Evolutionary conservation across 352 stramenopile genomes (phyloP).

Genomic region (Peronospora destructor): DNA sequence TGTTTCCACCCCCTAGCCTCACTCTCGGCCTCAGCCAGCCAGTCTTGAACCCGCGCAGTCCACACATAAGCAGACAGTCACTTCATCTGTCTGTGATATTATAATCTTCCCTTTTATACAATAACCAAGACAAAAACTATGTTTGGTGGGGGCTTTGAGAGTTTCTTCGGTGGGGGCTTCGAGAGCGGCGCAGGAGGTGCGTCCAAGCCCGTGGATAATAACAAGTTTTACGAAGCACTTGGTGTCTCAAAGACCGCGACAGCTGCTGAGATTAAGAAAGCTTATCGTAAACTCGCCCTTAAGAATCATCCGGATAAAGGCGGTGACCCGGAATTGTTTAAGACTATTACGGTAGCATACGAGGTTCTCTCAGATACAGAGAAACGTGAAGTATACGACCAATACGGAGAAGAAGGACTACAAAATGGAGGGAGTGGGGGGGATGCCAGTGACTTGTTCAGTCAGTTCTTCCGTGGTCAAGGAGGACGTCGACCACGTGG

Average conservation of each 20-base stretch:
- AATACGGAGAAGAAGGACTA: constrained; percentile 98
- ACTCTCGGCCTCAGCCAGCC: constrained; percentile 10
- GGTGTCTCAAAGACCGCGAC: constrained; percentile 81
- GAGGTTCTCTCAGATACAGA: constrained; percentile 94
- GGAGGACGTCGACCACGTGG: constrained; percentile 59
- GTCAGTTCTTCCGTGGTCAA: constrained; percentile 93
- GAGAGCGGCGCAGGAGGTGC: constrained; percentile 35
- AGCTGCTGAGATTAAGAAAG: constrained; percentile 85
- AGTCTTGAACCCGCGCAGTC: constrained; percentile 30
- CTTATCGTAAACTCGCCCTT: constrained; percentile 84
- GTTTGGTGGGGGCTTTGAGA: constrained; percentile 83
- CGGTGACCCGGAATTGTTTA: constrained; percentile 94
- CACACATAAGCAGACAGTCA: constrained; percentile 16
- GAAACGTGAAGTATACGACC: constrained; percentile 85
- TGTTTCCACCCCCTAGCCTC: constrained; percentile 17
- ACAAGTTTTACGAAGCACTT: constrained; percentile 85
- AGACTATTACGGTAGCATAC: constrained; percentile 92
- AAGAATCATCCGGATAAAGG: constrained; percentile 98
- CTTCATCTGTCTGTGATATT: background rate
- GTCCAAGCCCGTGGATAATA: constrained; percentile 77
- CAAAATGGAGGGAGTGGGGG: constrained; percentile 78
- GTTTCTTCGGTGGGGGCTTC: constrained; percentile 79
- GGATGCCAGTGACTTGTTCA: constrained; percentile 91
- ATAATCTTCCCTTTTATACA: constrained; percentile 6
- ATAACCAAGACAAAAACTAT: constrained; percentile 25